Base-by-base conservation (phyloP, 2,329 filamentous ascomycete species). In the Aspergillus aculeatinus region DNA sequence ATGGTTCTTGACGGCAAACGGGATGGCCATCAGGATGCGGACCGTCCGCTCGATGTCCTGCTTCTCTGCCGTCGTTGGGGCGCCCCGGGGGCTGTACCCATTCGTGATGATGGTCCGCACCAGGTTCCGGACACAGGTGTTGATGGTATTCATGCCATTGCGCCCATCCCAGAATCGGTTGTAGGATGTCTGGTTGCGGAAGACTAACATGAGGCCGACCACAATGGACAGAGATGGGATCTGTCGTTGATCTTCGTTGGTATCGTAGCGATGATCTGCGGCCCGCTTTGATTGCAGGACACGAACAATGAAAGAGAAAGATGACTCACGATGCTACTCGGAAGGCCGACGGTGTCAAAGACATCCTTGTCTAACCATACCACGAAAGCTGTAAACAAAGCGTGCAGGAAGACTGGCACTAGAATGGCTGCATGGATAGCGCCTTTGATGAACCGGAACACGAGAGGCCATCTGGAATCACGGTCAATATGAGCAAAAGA, bases 171-270 rank as follows among this genome's bases (percentile, higher is more conserved):
- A 88, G 76, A 88, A 88, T 2, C 86, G 80, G 65, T 87, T 86
- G 74, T 87, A 88, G 56, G 80, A 83, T 3, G 85, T 88, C 64
- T 83, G 80, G 66, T 89, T 88, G 42, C 86, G 82, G 75, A 89
- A 88, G 29, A 89, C 86, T 59, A 89, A 83, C 81, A 89, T 87
- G 47, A 89, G 72, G 67, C 86, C 86, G 2, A 89, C 86, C 54
- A 89, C 86, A 58, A 89, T 89, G 35, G 83, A 86, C 1, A 89
- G 76, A 14, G 81, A 84, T 2, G 86, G 86, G 49, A 88, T 82
- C 80, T 82, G 62, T 23, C 7, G 33, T 51, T 33, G 11, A 23
- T 2, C 48, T 10, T 29, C 27, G 27, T 19, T 31, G 19, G 7
- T 35, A 14, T 23, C 27, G 27, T 14, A 4, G 39, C 39, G 6